phyloP scores from a whole-genome alignment of 345 rosid genomes.

The Toxicodendron radicans region DNA sequence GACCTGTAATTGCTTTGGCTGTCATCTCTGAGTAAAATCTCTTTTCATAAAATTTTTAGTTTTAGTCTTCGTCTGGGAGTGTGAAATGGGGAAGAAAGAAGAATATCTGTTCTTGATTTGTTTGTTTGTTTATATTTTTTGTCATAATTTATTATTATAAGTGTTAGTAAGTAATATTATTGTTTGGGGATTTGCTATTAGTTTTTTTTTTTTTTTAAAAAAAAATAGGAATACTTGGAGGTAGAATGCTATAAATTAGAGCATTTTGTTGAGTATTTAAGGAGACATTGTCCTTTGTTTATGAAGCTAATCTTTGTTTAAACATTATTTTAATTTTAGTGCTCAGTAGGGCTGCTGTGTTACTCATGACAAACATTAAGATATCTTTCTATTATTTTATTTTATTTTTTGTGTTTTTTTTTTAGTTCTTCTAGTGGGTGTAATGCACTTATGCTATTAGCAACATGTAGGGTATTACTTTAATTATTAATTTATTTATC shows the following conservation, averaged over 20 bases:
- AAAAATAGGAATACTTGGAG: conserved; percentile 22
- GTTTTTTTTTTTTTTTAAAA: too few species aligned
- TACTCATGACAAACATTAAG: conserved; percentile 42
- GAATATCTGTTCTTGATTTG: conserved; percentile 56
- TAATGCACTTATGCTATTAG: not conserved
- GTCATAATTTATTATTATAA: conserved; percentile 14
- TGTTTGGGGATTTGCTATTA: conserved; percentile 32
- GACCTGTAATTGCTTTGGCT: conserved; percentile 90
- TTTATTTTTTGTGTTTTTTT: not conserved
- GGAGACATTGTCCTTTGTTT: conserved; percentile 25
- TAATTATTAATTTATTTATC: not conserved
- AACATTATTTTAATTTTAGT: conserved; percentile 28
- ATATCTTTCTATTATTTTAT: conserved; percentile 20
- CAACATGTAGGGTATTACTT: conserved; percentile 4
- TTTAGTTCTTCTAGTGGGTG: not conserved
- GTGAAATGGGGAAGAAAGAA: conserved; percentile 39
- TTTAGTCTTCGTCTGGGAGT: conserved; percentile 21
- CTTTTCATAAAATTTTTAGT: too few species aligned
- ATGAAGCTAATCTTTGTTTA: conserved; percentile 9
- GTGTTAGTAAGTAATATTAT: conserved; percentile 1
- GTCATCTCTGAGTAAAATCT: conserved; percentile 60
- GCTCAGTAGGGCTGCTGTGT: conserved; percentile 15
- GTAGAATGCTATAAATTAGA: conserved; percentile 21
- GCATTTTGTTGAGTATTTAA: conserved; percentile 25
- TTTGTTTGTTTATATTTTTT: conserved; percentile 54